Base-by-base conservation (phyloP, 306 rosid genomes). In the Vigna trinervia region DNA sequence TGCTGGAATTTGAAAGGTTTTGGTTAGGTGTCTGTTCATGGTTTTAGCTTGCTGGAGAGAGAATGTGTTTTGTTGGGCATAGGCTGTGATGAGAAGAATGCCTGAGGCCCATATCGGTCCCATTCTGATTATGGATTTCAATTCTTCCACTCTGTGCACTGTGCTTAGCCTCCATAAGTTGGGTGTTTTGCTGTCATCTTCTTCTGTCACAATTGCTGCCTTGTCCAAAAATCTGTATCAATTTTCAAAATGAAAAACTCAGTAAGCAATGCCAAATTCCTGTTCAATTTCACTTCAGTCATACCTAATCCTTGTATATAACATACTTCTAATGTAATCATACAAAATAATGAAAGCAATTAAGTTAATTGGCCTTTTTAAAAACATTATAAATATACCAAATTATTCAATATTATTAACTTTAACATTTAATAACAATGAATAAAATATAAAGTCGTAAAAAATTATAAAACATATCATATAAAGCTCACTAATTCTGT, bases 31-130 rank as follows among this genome's bases (percentile, higher is more conserved):
- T 17, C 99, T 73, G 82, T 95, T 66, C 99, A 95, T 95, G 56
- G 96, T 87, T 72, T 91, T 86, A 72, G 97, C 99, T 78, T 95
- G 99, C 30, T 76, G 85, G 34, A 95, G 94, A 0, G 97, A 89
- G 84, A 92, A 95, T 0, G 99, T 95, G 88, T 68, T 1, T 71
- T 95, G 99, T 52, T 95, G 99, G 19, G 96, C 85, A 47, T 95
- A 92, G 63, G 99, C 99, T 56, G 99, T 95, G 65, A 91, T 89
- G 17, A 95, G 90, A 38, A 95, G 75, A n/a, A 92, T 91, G 4
- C 97, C 97, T 56, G 99, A 68, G 1, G 92, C 99, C 99, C 99
- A 92, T 61, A 95, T 95, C 4, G 99, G 99, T 10, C 93, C 97
- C 99, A 95, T 95, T 54, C 99, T 68, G 17, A 95, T 89, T 23